A percentile compares a stretch with the other conserved stretches of the same genome.
Conservation (phyloP, 306 rosid species). For the Oxytropis ochrocephala region DNA sequence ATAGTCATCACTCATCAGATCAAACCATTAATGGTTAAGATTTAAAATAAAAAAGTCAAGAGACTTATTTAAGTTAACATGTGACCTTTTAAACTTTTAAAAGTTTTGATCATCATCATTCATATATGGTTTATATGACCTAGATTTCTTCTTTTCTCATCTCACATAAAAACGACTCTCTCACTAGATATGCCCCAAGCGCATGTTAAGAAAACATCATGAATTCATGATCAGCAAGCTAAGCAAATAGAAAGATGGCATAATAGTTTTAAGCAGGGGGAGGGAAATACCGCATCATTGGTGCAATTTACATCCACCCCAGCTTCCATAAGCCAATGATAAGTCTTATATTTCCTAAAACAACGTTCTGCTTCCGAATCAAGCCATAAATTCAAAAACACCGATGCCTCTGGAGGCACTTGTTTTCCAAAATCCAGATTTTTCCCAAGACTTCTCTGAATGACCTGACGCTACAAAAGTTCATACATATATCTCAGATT, state of each 20-base stretch:
- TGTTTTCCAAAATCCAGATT: slow-evolving; percentile 31
- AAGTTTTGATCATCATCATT: too few relatives aligned
- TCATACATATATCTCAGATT: slow-evolving; percentile 4
- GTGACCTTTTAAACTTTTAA: too few relatives aligned
- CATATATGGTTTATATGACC: too few relatives aligned
- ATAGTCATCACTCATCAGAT: too few relatives aligned
- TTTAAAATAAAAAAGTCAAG: too few relatives aligned
- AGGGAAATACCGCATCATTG: slow-evolving; percentile 30
- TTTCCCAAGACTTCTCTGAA: slow-evolving; percentile 30
- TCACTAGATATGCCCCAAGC: neutral
- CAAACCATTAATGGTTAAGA: too few relatives aligned
- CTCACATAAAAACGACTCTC: too few relatives aligned
- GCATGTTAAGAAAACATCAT: neutral
- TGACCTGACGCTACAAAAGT: slow-evolving; percentile 32
- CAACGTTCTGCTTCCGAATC: slow-evolving; percentile 58
- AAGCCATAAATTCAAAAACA: slow-evolving; percentile 53
- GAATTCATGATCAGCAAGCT: neutral
- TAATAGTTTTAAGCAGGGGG: neutral
- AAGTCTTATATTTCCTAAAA: slow-evolving; percentile 37
- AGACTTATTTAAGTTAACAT: too few relatives aligned
- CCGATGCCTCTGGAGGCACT: slow-evolving; percentile 35
- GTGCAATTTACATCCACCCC: slow-evolving; percentile 32
- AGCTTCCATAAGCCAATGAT: slow-evolving; percentile 37
- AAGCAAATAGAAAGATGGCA: neutral
- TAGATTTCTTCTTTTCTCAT: too few relatives aligned